Evolutionary conservation across 2,329 filamentous ascomycete genomes (phyloP).

Genomic region (Tolypocladium capitatum): DNA sequence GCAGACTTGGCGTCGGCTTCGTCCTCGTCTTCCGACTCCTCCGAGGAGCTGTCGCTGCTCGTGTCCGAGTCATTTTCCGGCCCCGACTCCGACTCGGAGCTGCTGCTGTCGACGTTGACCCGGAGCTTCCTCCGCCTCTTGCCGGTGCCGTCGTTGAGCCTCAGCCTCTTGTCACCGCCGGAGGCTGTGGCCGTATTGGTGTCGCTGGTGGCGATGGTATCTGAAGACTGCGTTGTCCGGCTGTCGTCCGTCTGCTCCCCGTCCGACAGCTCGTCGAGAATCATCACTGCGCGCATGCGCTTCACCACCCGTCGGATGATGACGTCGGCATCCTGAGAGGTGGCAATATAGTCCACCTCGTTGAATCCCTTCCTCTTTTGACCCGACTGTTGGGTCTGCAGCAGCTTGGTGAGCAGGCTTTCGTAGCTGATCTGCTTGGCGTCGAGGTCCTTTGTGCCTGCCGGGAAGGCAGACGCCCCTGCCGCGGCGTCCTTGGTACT

Average conservation of each 20-base stretch:
- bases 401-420: slow-evolving; percentile 37
- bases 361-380: slow-evolving; percentile 37
- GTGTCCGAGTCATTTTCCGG: slow-evolving; percentile 13
- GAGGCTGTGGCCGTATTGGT: slow-evolving; percentile 10
- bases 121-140: slow-evolving; percentile 41
- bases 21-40: slow-evolving; percentile 22
- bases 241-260: slow-evolving; percentile 26
- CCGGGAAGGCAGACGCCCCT: slow-evolving; percentile 33
- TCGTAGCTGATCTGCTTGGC: slow-evolving; percentile 40
- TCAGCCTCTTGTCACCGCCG: slow-evolving; percentile 24
- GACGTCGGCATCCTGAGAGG: slow-evolving; percentile 32
- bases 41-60: slow-evolving; percentile 23
- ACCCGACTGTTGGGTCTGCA: slow-evolving; percentile 20
- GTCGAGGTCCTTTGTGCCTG: slow-evolving; percentile 33
- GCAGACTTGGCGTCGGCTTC: slow-evolving; percentile 4
- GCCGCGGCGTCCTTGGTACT: slow-evolving; percentile 42
- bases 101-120: slow-evolving; percentile 29
- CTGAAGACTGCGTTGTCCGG: slow-evolving; percentile 16
- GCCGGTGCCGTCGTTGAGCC: slow-evolving; percentile 31
- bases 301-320: slow-evolving; percentile 45
- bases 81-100: slow-evolving; percentile 14
- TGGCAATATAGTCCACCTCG: slow-evolving; percentile 37
- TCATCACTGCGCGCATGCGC: slow-evolving; percentile 48
- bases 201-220: slow-evolving; percentile 15
- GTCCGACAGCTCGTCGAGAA: slow-evolving; percentile 41